Evolutionary conservation across 257 asterid species (phyloP).

Genomic region (Solanum paucissectum): DNA sequence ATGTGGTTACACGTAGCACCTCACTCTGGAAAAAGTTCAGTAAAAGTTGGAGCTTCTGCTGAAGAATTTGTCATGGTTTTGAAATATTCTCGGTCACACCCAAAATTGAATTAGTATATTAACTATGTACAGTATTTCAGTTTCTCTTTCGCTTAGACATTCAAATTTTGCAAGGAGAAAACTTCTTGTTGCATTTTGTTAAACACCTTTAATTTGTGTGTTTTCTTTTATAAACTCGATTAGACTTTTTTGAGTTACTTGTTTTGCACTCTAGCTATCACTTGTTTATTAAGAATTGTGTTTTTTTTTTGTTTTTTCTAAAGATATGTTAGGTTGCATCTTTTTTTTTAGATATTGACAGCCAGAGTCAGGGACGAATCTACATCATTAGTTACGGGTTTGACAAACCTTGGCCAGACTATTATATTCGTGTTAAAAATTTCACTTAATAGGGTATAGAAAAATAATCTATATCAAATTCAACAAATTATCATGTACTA

Average conservation of each 20-base stretch:
- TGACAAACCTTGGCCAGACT: background rate
- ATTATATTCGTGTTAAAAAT: background rate
- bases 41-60: slow-evolving; percentile 5
- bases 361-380: background rate
- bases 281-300: background rate
- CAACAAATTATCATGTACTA: too few relatives aligned
- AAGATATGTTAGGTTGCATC: background rate
- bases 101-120: background rate
- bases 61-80: slow-evolving; percentile 11
- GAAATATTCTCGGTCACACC: background rate
- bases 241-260: background rate
- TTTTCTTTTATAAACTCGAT: background rate
- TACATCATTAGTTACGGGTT: background rate
- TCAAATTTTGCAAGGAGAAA: background rate
- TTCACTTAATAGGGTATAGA: background rate
- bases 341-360: too few relatives aligned
- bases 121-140: background rate
- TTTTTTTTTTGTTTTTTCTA: too few relatives aligned
- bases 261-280: background rate
- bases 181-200: background rate
- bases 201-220: background rate
- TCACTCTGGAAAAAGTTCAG: background rate
- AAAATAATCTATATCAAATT: too few relatives aligned
- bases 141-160: background rate
- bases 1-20: slow-evolving; percentile 3